phyloP scores from a whole-genome alignment of 73 alveolate species.

The Stentor roeselii region DNA sequence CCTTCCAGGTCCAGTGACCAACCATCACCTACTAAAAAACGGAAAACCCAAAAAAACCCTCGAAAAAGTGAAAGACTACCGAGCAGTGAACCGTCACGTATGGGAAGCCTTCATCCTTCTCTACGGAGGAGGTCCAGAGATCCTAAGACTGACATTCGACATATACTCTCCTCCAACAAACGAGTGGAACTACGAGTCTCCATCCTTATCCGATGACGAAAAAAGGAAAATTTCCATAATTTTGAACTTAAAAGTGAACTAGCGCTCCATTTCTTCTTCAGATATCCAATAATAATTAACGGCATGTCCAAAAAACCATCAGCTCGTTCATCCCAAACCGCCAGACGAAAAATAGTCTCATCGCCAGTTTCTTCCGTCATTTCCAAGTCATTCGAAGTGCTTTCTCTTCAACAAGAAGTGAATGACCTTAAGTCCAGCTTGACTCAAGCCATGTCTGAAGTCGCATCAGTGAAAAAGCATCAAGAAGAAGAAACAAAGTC shows the following conservation, averaged over 20 bases:
- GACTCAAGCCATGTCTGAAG: background rate
- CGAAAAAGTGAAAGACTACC: conserved; percentile 12
- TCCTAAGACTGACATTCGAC: conserved; percentile 16
- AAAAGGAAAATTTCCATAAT: too few species aligned
- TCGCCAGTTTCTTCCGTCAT: too few species aligned
- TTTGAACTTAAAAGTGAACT: too few species aligned
- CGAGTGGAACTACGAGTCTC: background rate
- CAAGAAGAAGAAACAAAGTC: background rate
- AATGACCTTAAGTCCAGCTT: background rate
- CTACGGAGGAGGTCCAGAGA: conserved; percentile 33
- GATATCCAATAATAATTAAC: too few species aligned
- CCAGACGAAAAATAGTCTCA: too few species aligned
- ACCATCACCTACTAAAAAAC: background rate
- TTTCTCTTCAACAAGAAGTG: background rate
- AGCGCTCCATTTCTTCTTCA: too few species aligned
- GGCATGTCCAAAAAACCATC: too few species aligned
- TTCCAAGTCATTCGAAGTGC: background rate
- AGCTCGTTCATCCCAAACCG: too few species aligned
- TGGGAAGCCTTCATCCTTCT: conserved; percentile 30
- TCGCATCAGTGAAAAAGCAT: background rate
- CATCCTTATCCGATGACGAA: background rate
- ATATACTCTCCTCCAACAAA: background rate
- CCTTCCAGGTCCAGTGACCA: background rate
- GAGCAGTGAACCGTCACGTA: conserved; percentile 28
- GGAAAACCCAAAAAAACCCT: background rate